Conservation (phyloP, 179 eudicot genomes). For the Gypsophila paniculata region DNA sequence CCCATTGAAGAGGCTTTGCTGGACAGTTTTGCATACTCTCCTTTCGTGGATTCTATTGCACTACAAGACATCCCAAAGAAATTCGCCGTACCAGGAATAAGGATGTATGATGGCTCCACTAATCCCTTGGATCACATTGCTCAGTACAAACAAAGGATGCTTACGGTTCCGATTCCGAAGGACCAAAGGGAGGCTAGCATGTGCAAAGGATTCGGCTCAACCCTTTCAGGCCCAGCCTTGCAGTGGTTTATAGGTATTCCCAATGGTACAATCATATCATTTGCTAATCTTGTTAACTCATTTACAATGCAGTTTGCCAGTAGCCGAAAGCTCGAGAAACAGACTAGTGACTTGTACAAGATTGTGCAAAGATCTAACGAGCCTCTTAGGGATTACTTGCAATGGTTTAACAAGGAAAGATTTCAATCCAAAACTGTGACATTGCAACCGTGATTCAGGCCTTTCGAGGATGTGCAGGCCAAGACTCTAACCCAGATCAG, state of each 20-base stretch:
- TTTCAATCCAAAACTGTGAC: background rate
- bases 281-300: background rate
- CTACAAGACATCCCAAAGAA: too few relatives aligned
- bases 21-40: too few relatives aligned
- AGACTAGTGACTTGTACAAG: background rate
- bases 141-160: too few relatives aligned
- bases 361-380: background rate
- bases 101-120: too few relatives aligned
- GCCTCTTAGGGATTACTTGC: background rate
- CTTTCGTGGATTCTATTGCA: too few relatives aligned
- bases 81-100: too few relatives aligned
- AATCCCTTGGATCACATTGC: too few relatives aligned
- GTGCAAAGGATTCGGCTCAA: background rate
- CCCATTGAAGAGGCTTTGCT: too few relatives aligned
- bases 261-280: background rate
- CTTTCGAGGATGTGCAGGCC: background rate
- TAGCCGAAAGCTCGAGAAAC: background rate
- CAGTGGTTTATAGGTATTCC: background rate
- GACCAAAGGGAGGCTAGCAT: background rate
- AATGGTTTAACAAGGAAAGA: background rate
- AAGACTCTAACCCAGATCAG: background rate
- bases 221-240: background rate
- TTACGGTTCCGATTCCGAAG: background rate
- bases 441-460: background rate
- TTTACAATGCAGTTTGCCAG: background rate